phyloP scores from a whole-genome alignment of 257 asterid genomes.

The Eustoma russellianum region DNA sequence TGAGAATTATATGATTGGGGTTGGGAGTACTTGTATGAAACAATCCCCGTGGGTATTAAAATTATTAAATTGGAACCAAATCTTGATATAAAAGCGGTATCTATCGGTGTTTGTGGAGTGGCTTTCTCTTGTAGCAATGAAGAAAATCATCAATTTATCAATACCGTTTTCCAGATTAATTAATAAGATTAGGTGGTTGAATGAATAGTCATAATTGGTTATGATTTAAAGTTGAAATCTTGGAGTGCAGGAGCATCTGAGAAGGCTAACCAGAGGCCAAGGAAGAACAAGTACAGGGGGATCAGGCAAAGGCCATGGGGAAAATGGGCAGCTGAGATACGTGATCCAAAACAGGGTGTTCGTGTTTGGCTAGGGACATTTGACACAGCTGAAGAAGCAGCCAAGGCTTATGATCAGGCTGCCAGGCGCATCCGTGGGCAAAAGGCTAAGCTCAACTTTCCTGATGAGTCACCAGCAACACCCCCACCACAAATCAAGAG shows the following conservation, averaged over 20 bases:
- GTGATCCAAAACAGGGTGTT: conserved; percentile 62
- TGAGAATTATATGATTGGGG: too few relatives aligned
- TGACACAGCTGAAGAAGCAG: conserved; percentile 64
- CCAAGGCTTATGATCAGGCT: conserved; percentile 67
- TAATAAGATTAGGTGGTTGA: not conserved
- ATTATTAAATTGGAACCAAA: too few relatives aligned
- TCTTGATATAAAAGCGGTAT: too few relatives aligned
- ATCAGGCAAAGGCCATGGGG: conserved; percentile 93
- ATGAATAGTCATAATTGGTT: not conserved
- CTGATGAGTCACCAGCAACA: conserved; percentile 16
- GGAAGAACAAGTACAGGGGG: conserved; percentile 67
- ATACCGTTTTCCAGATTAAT: too few relatives aligned
- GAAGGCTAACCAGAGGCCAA: conserved; percentile 24
- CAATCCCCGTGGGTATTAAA: too few relatives aligned
- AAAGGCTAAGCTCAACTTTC: conserved; percentile 83
- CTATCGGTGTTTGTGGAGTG: too few relatives aligned
- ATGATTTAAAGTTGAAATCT: not conserved
- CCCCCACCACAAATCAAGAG: conserved; percentile 13
- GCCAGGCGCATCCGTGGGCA: conserved; percentile 70
- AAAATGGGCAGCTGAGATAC: conserved; percentile 93
- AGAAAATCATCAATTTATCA: too few relatives aligned
- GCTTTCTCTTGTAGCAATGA: too few relatives aligned
- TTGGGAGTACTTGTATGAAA: too few relatives aligned
- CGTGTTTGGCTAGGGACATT: conserved; percentile 84
- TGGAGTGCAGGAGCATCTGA: conserved; percentile 6